Evolutionary conservation across 441 rosid genomes (phyloP), one percentile per base, ranked within the genome.

Genomic region (Erodium texanum): DNA sequence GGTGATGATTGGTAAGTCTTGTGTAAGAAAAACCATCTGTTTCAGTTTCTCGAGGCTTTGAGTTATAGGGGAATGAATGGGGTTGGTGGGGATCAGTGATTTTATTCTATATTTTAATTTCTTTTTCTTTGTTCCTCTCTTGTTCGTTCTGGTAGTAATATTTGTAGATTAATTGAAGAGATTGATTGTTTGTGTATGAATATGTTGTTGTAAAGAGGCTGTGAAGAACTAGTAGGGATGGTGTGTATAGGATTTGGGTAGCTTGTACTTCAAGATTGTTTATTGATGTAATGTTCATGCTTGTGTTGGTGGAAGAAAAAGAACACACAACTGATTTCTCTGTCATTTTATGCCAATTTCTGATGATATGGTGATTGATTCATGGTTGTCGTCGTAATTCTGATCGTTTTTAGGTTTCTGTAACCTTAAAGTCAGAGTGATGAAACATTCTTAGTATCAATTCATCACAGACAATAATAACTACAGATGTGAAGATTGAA

Each of bases 161-260:
- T 69, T 50, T 77, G 78, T 78, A 78, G 79, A 77, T 71, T 76
- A 27, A 27, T 27, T 27, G 29, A 66, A 70, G 75, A 78, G 72
- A 71, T 73, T 72, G 65, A 66, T 74, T 70, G 73, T 75, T 74
- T 74, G 77, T 75, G 85, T 62, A 74, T 77, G 81, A 62, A 70
- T 61, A 27, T 73, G 80, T 69, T 74, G 74, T 66, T 77, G 67
- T 72, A 72, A 66, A 74, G 76, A 73, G 66, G 72, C 76, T 52
- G 4, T 27, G 4, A 27, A 27, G 29, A 27, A 27, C 29, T 27
- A 27, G 29, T 27, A 27, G 24, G 36, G 74, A 18, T 16, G 48
- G 71, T 79, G 74, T 84, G 82, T 78, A 77, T 77, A 77, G 71
- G 67, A 71, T 68, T 74, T 67, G 71, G 43, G 62, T 66, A 68